Percentiles rank a stretch among this genome's conserved stretches.
Conservation (phyloP, 257 asterid species). For the Rehmannia glutinosa region DNA sequence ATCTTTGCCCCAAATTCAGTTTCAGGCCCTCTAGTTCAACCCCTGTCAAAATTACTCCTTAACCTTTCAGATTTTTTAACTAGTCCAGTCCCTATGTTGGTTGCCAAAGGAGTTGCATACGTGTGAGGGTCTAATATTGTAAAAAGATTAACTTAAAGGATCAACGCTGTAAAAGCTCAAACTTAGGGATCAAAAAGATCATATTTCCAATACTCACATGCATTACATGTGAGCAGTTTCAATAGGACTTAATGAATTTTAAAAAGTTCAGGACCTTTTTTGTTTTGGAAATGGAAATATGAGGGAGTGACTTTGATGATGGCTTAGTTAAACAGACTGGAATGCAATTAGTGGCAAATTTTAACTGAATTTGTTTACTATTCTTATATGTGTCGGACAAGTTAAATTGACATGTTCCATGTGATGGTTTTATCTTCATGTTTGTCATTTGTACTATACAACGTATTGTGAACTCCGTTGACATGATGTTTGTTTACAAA, state of each 20-base stretch:
- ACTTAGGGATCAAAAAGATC: neutral
- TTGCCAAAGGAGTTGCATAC: conserved; percentile 5
- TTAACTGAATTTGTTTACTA: neutral
- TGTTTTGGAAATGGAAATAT: neutral
- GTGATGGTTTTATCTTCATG: neutral
- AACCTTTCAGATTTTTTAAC: neutral
- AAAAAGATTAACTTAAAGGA: neutral
- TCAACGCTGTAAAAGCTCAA: neutral
- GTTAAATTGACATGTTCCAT: conserved; percentile 1
- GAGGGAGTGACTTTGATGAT: neutral
- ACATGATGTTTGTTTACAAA: neutral
- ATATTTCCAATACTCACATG: neutral
- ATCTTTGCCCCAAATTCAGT: neutral
- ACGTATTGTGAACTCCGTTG: neutral
- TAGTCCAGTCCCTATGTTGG: neutral
- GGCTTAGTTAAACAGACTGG: neutral
- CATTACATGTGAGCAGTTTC: neutral
- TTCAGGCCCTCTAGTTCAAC: neutral
- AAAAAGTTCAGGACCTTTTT: neutral
- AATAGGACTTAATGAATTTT: neutral
- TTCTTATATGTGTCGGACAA: neutral
- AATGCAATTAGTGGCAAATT: neutral
- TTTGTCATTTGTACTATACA: neutral
- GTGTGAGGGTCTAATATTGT: neutral
- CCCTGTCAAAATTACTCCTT: no score